Evolutionary conservation across 2,329 filamentous ascomycete species (phyloP).

Genomic region (Aspergillus hortae): DNA sequence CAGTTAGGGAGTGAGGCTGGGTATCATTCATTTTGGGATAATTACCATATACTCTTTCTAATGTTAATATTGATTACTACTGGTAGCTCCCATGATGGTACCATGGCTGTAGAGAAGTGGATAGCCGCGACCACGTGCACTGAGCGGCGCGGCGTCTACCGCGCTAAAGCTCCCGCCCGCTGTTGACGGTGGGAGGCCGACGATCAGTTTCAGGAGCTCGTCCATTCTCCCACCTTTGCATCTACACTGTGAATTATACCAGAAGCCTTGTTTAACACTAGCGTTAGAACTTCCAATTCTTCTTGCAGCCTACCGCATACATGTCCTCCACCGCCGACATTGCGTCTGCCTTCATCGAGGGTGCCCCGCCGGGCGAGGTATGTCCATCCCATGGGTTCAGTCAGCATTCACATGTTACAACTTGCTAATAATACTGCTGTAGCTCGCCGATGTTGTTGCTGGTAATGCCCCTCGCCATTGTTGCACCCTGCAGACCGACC

Average conservation of each 20-base stretch:
- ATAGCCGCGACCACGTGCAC: constrained; percentile 15
- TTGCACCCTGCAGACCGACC: neutral
- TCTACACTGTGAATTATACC: too few species aligned
- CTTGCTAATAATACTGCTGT: constrained; percentile 16
- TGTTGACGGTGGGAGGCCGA: neutral
- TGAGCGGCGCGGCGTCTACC: constrained; percentile 13
- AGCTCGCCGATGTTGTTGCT: constrained; percentile 86
- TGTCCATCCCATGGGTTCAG: neutral
- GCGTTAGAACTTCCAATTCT: neutral
- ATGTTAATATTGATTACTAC: too few species aligned
- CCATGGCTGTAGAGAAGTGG: neutral
- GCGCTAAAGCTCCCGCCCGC: constrained; percentile 16
- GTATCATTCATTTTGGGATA: neutral
- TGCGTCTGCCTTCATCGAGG: constrained; percentile 83
- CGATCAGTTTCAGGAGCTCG: constrained; percentile 5
- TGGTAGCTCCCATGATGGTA: neutral
- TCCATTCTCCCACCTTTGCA: neutral
- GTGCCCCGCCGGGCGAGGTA: constrained; percentile 95
- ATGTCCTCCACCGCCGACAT: constrained; percentile 55
- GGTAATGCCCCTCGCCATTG: constrained; percentile 50
- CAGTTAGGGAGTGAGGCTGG: neutral
- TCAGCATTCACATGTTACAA: constrained; percentile 7
- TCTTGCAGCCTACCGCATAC: neutral
- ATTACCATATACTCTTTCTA: neutral
- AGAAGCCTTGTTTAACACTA: too few species aligned